Conservation (phyloP, 345 rosid genomes). For the Eucalyptus sideroxylon region DNA sequence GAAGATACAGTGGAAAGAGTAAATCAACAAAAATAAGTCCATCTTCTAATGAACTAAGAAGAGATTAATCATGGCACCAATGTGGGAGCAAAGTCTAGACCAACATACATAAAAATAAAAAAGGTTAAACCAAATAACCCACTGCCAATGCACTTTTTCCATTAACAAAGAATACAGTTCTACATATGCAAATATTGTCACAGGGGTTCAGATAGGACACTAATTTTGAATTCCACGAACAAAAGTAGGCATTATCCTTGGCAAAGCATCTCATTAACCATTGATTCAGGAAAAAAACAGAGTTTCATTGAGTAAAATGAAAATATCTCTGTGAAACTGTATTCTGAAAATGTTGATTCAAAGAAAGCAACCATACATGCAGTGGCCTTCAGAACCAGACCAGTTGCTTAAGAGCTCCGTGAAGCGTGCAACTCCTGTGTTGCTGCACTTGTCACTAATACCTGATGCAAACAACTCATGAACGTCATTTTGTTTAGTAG, state of each 20-base stretch:
- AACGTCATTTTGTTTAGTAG: background rate
- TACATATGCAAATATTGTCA: background rate
- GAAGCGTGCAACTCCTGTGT: slow-evolving; percentile 39
- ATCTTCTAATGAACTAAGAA: background rate
- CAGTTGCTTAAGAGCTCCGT: slow-evolving; percentile 59
- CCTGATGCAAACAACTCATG: slow-evolving; percentile 26
- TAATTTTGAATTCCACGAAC: background rate
- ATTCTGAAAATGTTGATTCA: background rate
- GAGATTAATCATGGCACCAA: background rate
- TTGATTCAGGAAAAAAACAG: background rate
- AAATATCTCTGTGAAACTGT: background rate
- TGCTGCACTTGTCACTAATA: slow-evolving; percentile 62
- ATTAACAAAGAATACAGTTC: background rate
- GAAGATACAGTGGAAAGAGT: background rate
- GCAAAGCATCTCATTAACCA: background rate
- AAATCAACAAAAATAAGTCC: background rate
- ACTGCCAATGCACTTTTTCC: background rate
- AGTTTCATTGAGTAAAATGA: background rate
- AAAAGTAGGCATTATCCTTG: background rate
- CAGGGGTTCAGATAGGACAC: background rate
- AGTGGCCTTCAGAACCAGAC: slow-evolving; percentile 71
- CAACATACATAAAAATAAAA: background rate
- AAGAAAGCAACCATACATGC: slow-evolving; percentile 50
- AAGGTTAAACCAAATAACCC: background rate
- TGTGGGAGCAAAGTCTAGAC: background rate